Percentiles rank a stretch among this genome's conserved stretches.
phyloP scores from a whole-genome alignment of 2,329 filamentous ascomycete species.

The Elsinoe perseae region DNA sequence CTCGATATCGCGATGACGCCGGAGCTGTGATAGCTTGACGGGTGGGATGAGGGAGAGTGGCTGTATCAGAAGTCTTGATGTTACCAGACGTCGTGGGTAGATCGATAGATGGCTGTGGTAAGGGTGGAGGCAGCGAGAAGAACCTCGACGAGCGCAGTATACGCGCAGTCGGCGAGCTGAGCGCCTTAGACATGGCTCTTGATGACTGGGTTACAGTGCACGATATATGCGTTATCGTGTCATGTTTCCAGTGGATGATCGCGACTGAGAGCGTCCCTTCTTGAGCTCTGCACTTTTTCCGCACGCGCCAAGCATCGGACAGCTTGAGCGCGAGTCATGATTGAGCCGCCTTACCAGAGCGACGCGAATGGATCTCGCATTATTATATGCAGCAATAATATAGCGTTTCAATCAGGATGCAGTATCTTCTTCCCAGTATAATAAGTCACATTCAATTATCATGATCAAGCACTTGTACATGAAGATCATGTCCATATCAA shows the following conservation, averaged over 20 bases:
- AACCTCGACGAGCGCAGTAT: conserved; percentile 81
- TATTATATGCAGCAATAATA: too few relatives aligned
- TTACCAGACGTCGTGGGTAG: conserved; percentile 41
- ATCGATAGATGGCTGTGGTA: conserved; percentile 52
- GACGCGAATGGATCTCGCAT: too few relatives aligned
- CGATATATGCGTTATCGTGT: background rate
- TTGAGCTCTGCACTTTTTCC: conserved; percentile 7
- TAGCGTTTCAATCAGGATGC: too few relatives aligned
- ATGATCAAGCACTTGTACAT: too few relatives aligned
- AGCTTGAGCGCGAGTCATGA: conserved; percentile 3
- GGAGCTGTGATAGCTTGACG: conserved; percentile 76
- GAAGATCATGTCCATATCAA: background rate
- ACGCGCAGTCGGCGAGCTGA: conserved; percentile 51
- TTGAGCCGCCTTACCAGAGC: too few relatives aligned
- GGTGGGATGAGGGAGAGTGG: conserved; percentile 72
- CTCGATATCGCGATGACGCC: conserved; percentile 60
- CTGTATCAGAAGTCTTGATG: conserved; percentile 54
- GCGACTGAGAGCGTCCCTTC: background rate
- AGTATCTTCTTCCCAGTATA: too few relatives aligned
- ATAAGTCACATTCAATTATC: too few relatives aligned
- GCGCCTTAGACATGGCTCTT: conserved; percentile 30
- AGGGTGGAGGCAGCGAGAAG: conserved; percentile 74
- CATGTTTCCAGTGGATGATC: background rate
- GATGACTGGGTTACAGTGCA: background rate
- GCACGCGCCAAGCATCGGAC: background rate